Evolutionary conservation across 2,329 filamentous ascomycete genomes (phyloP), one percentile per base, ranked within the genome.

Genomic region (Diaporthe australafricana): DNA sequence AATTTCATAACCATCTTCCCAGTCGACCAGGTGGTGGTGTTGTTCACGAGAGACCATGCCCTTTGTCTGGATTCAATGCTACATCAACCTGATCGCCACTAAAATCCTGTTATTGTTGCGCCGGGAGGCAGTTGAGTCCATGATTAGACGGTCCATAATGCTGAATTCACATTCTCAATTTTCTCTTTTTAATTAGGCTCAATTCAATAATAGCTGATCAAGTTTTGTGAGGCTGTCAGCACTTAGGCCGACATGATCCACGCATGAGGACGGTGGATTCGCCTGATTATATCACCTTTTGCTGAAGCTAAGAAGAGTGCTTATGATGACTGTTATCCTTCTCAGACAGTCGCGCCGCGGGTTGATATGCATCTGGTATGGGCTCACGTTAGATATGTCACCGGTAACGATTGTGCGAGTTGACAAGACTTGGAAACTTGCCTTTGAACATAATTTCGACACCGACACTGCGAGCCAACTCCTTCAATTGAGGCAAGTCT

Each of bases 241-340:
- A 60, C 40, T 32, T 22, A 47, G 25, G 17, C 2, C 3, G 4
- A 5, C 8, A 16, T 16, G 17, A 12, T 32, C 17, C 22, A 27
- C 5, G 8, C 5, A 11, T 25, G 0, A 25, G 1, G 3, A 0
- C 1, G 7, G 3, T n/a, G 0, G 5, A 22, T n/a, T n/a, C n/a
- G n/a, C n/a, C n/a, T n/a, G n/a, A n/a, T n/a, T n/a, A n/a, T n/a
- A n/a, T n/a, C n/a, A n/a, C n/a, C n/a, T n/a, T n/a, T n/a, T n/a
- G n/a, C n/a, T n/a, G n/a, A n/a, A n/a, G n/a, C n/a, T n/a, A n/a
- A n/a, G n/a, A n/a, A n/a, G n/a, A n/a, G n/a, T n/a, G n/a, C n/a
- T n/a, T n/a, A n/a, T n/a, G n/a, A n/a, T n/a, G n/a, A n/a, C n/a
- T n/a, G n/a, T 22, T 11, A 2, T 5, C 27, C 35, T 22, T n/a